Evolutionary conservation across 768 basidiomycete species (phyloP).

Genomic region (Lactarius vividus): DNA sequence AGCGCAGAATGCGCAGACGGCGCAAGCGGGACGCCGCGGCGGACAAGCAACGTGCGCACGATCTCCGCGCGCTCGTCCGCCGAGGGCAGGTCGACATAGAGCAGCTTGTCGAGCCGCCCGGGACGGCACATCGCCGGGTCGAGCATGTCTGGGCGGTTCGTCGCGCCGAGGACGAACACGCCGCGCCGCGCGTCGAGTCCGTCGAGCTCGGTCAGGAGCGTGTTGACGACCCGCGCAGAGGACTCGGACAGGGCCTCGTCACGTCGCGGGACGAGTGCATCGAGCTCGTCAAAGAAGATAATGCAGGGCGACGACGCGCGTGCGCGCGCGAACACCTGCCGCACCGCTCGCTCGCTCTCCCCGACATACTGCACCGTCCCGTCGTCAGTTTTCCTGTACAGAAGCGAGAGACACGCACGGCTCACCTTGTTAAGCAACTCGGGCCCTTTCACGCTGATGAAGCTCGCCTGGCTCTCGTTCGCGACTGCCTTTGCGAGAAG

Average conservation of each 20-base stretch:
- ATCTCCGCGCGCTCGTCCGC: constrained; percentile 79
- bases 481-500: too few species aligned
- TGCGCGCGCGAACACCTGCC: too few species aligned
- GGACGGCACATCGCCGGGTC: constrained; percentile 97
- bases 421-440: too few species aligned
- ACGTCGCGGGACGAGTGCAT: constrained; percentile 85
- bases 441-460: too few species aligned
- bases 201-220: constrained; percentile 72
- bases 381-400: too few species aligned
- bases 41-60: constrained; percentile 59
- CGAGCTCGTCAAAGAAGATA: constrained; percentile 38
- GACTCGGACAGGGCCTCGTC: constrained; percentile 90
- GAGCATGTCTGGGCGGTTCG: constrained; percentile 95
- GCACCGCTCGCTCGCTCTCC: too few species aligned
- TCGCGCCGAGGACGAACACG: constrained; percentile 93
- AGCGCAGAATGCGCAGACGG: neutral
- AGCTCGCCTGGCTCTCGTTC: too few species aligned
- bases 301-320: too few species aligned
- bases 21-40: constrained; percentile 64
- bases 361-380: too few species aligned
- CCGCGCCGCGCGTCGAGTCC: constrained; percentile 74
- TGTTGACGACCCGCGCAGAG: constrained; percentile 90
- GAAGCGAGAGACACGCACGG: too few species aligned
- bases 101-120: constrained; percentile 87
- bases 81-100: constrained; percentile 87